Percentiles rank a stretch among this genome's conserved stretches.
Evolutionary conservation across 1,284 basidiomycete species (phyloP).

Genomic region (Termitomyces sp.): DNA sequence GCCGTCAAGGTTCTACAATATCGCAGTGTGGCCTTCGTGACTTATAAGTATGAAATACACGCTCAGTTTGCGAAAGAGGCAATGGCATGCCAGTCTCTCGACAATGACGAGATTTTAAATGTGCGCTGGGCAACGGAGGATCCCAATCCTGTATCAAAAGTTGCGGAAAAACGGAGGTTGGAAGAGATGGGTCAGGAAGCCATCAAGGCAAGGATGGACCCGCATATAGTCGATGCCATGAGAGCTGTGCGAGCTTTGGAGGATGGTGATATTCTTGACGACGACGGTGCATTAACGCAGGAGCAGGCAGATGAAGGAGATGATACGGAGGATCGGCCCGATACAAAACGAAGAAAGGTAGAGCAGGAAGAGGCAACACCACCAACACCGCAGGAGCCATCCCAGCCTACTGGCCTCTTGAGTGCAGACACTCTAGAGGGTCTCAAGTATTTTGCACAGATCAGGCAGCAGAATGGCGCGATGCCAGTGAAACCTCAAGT

Average conservation of each 20-base stretch:
- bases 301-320: slow-evolving; percentile 26
- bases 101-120: slow-evolving; percentile 97
- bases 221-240: slow-evolving; percentile 82
- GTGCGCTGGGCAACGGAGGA: slow-evolving; percentile 98
- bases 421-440: slow-evolving; percentile 80
- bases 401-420: slow-evolving; percentile 51
- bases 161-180: slow-evolving; percentile 76
- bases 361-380: slow-evolving; percentile 25
- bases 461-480: slow-evolving; percentile 54
- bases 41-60: slow-evolving; percentile 80
- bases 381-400: slow-evolving; percentile 19
- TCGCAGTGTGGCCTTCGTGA: slow-evolving; percentile 96
- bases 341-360: slow-evolving; percentile 36
- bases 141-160: slow-evolving; percentile 86
- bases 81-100: slow-evolving; percentile 97
- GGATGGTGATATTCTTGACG: slow-evolving; percentile 62
- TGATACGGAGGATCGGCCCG: slow-evolving; percentile 28
- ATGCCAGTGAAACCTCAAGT: slow-evolving; percentile 24
- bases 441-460: slow-evolving; percentile 81
- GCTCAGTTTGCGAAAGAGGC: slow-evolving; percentile 98
- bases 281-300: slow-evolving; percentile 35
- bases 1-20: slow-evolving; percentile 88
- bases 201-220: slow-evolving; percentile 80
- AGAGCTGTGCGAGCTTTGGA: slow-evolving; percentile 78
- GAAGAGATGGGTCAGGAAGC: slow-evolving; percentile 81